Base-by-base conservation (phyloP, 192 early-diverging fungal genomes). In the Rhizophagus clarus region DNA sequence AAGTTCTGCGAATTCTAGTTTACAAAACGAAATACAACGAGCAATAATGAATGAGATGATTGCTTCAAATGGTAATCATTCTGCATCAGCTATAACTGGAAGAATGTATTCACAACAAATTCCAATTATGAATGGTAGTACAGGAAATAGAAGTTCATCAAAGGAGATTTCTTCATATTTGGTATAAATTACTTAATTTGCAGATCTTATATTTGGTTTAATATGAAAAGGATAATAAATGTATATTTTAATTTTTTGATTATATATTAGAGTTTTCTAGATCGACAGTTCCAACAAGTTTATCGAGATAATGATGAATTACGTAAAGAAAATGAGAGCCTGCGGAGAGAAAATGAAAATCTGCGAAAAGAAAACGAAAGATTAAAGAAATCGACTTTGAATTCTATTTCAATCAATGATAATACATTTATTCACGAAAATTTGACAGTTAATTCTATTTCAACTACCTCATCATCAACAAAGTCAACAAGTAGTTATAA, bases 21-120 rank as follows among this genome's bases (percentile, higher is more conserved):
- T 51, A 1, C 88, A 89, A 61, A 89, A 85, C 32, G 88, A 89
- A 32, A 78, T 77, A 3, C 87, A 88, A 63, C 83, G 84, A 8
- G 72, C 28, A 26, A 69, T 88, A 8, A 34, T 89, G 11, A 75
- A 67, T 5, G 88, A 88, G 24, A 64, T 87, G 4, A 81, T 74
- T 67, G 42, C 51, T 40, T 80, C 74, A 37, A 42, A 82, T 34
- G 80, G 82, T 6, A 28, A 71, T 60, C 47, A 11, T 45, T 10
- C 17, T 22, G 42, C 74, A 8, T 34, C 32, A 20, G 26, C 17
- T 73, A 26, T 74, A 28, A 26, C 15, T 6, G 34, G 71, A 49
- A 45, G 40, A 72, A 29, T 49, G 4, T 24, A n/a, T 22, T 17
- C n/a, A 37, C 62, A 66, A 42, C 42, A 63, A 12, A 34, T 60